Percentiles rank a stretch among this genome's conserved stretches.
Evolutionary conservation across 2,329 filamentous ascomycete species (phyloP).

Genomic region (Rhynchosporium agropyri): DNA sequence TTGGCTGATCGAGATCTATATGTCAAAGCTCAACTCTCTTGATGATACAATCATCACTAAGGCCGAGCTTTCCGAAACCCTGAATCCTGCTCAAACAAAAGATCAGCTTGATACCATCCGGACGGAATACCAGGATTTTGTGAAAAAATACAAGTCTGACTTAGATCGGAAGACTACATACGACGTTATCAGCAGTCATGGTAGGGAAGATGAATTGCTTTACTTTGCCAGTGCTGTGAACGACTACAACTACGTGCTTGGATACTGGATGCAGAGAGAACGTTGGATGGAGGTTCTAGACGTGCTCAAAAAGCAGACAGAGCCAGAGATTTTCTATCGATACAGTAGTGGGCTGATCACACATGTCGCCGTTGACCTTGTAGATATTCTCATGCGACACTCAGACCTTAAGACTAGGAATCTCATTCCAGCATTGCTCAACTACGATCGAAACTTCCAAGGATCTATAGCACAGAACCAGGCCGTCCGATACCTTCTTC

Average conservation of each 20-base stretch:
- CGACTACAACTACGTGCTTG: conserved; percentile 92
- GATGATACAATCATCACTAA: conserved; percentile 93
- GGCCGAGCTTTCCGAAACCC: conserved; percentile 74
- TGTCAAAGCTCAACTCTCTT: conserved; percentile 92
- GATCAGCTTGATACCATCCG: conserved; percentile 71
- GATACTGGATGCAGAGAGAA: conserved; percentile 97
- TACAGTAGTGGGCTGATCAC: conserved; percentile 97
- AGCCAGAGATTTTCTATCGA: conserved; percentile 91
- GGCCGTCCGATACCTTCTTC: conserved; percentile 89
- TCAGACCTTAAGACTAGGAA: conserved; percentile 80
- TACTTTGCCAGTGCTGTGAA: conserved; percentile 87
- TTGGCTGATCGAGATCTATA: conserved; percentile 95
- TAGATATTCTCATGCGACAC: conserved; percentile 96
- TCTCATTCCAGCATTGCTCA: conserved; percentile 89
- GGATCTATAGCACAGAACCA: conserved; percentile 78
- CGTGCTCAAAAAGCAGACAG: conserved; percentile 90
- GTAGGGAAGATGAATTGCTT: conserved; percentile 87
- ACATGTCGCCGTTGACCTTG: conserved; percentile 78
- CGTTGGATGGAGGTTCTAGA: conserved; percentile 84
- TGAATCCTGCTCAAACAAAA: conserved; percentile 70
- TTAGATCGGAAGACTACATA: conserved; percentile 91
- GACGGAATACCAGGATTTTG: conserved; percentile 85
- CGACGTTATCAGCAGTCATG: conserved; percentile 94
- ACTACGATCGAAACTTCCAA: conserved; percentile 81
- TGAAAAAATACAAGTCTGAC: conserved; percentile 80